These are phyloP conservation scores for Capsella bursapastoris DNA, from an alignment of 345 rosid genomes.

Conservation along the genomic window DNA sequence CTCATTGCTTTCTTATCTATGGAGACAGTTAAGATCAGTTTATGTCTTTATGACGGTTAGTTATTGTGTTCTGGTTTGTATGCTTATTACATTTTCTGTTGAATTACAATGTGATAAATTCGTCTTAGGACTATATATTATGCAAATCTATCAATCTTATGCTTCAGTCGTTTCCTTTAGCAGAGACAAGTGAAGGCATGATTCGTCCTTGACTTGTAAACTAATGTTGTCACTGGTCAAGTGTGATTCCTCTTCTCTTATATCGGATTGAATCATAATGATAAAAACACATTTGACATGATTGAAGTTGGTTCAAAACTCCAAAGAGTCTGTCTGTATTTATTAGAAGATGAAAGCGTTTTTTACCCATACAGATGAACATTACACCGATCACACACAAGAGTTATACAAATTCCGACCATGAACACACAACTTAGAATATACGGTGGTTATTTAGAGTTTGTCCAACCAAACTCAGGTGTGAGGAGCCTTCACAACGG, in stretches of 20 bases:
- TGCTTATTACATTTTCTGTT: not conserved
- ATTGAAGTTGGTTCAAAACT: conserved; percentile 27
- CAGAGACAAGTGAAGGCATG: not conserved
- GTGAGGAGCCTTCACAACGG: conserved; percentile 63
- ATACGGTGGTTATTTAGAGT: not conserved
- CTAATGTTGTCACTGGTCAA: not conserved
- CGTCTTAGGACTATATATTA: not conserved
- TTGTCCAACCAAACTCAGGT: conserved; percentile 13
- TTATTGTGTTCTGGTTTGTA: not conserved
- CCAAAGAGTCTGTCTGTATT: not conserved
- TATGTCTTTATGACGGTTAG: not conserved
- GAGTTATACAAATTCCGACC: conserved; percentile 17
- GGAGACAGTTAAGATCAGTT: conserved; percentile 2
- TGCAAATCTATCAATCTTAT: not conserved
- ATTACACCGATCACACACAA: conserved; percentile 13
- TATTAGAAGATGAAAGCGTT: conserved; percentile 22
- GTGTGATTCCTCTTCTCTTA: not conserved
- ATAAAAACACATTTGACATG: not conserved
- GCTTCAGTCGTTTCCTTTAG: not conserved
- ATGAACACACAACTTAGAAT: conserved; percentile 28
- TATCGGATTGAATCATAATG: not conserved
- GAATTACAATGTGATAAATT: not conserved
- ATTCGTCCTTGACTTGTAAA: not conserved
- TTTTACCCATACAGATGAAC: conserved; percentile 9
- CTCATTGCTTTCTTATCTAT: conserved; percentile 6